phyloP scores from a whole-genome alignment of 306 rosid species.

The Lathyrus sativus region DNA sequence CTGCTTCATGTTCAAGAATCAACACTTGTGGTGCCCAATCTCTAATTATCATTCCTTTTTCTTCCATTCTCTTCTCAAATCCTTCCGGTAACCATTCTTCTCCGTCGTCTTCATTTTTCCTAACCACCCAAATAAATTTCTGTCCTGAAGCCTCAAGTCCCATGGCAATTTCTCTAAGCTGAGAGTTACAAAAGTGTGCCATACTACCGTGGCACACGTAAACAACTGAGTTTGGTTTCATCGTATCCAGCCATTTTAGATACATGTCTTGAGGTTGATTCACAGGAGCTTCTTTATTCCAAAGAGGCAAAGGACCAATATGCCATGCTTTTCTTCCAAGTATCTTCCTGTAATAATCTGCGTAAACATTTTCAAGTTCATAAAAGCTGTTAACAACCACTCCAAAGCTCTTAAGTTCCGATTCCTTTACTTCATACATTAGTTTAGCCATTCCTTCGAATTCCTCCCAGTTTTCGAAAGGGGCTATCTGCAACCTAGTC shows the following conservation, averaged over 20 bases:
- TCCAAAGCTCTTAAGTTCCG: neutral
- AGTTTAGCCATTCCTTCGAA: neutral
- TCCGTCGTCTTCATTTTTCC: neutral
- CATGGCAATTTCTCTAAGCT: conserved; percentile 52
- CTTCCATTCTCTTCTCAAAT: conserved; percentile 47
- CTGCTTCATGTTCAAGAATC: conserved; percentile 46
- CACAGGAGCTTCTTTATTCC: neutral
- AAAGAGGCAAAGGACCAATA: conserved; percentile 46
- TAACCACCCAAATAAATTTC: conserved; percentile 57
- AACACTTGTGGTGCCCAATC: conserved; percentile 52
- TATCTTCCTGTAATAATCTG: neutral
- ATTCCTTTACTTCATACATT: neutral
- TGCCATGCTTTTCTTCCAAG: conserved; percentile 50
- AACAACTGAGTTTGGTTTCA: conserved; percentile 51
- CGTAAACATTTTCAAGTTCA: conserved; percentile 4
- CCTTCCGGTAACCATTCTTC: conserved; percentile 48
- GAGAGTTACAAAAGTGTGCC: conserved; percentile 37
- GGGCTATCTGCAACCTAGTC: conserved; percentile 30
- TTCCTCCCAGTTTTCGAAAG: neutral
- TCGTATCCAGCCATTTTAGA: conserved; percentile 39
- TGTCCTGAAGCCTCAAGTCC: conserved; percentile 54
- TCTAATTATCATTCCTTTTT: conserved; percentile 44
- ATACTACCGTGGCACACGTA: conserved; percentile 56
- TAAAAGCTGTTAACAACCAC: neutral
- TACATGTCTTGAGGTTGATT: conserved; percentile 1